phyloP scores from a whole-genome alignment of 2,329 filamentous ascomycete species.

The Sporothrix inflata region DNA sequence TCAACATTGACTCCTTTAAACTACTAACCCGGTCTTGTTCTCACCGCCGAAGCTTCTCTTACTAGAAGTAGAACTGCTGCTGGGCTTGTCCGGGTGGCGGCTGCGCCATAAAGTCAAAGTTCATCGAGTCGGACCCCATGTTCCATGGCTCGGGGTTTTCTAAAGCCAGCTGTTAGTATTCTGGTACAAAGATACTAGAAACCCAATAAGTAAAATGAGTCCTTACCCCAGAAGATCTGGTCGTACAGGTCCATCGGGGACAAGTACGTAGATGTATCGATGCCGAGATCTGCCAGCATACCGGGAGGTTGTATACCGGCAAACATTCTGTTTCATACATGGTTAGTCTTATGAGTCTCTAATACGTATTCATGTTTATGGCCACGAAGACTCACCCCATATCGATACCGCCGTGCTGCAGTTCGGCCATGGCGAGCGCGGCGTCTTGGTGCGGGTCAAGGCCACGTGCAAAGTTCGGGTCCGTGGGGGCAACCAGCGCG shows the following conservation, averaged over 20 bases:
- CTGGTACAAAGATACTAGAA: neutral
- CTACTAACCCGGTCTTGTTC: too few relatives aligned
- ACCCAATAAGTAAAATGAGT: neutral
- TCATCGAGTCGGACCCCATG: conserved; percentile 58
- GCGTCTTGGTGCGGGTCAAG: conserved; percentile 63
- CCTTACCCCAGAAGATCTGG: conserved; percentile 68
- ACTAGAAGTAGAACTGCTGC: conserved; percentile 59
- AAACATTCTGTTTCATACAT: conserved; percentile 29
- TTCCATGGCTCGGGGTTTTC: conserved; percentile 65
- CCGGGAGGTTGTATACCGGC: conserved; percentile 44
- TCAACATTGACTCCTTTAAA: neutral
- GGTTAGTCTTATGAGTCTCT: neutral
- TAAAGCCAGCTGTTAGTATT: conserved; percentile 37
- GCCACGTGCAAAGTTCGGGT: conserved; percentile 28
- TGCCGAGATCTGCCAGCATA: conserved; percentile 51
- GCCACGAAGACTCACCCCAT: conserved; percentile 26
- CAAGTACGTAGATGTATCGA: conserved; percentile 63
- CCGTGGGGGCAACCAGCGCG: neutral
- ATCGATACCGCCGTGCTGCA: conserved; percentile 58
- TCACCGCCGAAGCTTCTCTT: neutral
- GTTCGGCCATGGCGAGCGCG: conserved; percentile 66
- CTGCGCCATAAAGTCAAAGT: conserved; percentile 64
- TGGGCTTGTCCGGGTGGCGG: conserved; percentile 61
- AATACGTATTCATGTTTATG: neutral
- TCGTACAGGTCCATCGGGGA: conserved; percentile 70